phyloP scores from a whole-genome alignment of 139 green algal genomes.

The Astrephomene gubernaculifera region DNA sequence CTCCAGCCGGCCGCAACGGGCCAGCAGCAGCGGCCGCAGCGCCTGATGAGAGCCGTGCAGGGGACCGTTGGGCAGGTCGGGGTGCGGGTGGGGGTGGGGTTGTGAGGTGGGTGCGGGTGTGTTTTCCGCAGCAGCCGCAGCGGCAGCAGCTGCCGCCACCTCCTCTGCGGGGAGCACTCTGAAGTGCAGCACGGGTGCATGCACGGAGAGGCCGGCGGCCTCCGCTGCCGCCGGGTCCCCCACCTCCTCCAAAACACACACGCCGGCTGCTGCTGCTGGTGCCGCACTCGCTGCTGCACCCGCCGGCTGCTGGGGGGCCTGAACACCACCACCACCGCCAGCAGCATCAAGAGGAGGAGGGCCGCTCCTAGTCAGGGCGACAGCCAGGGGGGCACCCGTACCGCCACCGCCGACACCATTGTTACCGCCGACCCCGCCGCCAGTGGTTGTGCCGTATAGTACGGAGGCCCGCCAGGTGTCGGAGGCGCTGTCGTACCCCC shows the following conservation, averaged over 20 bases:
- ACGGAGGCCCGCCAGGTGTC: constrained; percentile 3
- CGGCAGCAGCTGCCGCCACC: neutral
- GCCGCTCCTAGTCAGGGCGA: neutral
- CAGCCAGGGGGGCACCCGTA: neutral
- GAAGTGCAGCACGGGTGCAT: constrained; percentile 17
- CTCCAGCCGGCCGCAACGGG: neutral
- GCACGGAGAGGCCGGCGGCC: too few relatives aligned
- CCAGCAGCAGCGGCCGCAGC: constrained; percentile 14
- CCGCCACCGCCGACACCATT: neutral
- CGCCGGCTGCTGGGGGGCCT: too few relatives aligned
- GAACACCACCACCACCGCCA: too few relatives aligned
- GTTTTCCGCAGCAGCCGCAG: neutral
- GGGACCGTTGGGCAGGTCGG: too few relatives aligned
- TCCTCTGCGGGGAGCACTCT: neutral
- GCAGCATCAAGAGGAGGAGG: too few relatives aligned
- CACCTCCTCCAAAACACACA: too few relatives aligned
- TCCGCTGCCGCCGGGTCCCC: too few relatives aligned
- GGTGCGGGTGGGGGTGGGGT: neutral
- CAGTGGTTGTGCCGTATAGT: constrained; percentile 7
- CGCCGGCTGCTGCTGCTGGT: too few relatives aligned
- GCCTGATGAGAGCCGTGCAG: too few relatives aligned
- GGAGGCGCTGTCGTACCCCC: neutral
- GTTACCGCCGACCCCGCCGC: neutral
- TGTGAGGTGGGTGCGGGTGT: neutral
- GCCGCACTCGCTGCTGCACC: too few relatives aligned